A percentile compares a stretch with the other conserved stretches of the same genome.
These are phyloP conservation scores for Porcisia hertigi DNA, from an alignment of 208 protist species.

Conservation along the genomic window DNA sequence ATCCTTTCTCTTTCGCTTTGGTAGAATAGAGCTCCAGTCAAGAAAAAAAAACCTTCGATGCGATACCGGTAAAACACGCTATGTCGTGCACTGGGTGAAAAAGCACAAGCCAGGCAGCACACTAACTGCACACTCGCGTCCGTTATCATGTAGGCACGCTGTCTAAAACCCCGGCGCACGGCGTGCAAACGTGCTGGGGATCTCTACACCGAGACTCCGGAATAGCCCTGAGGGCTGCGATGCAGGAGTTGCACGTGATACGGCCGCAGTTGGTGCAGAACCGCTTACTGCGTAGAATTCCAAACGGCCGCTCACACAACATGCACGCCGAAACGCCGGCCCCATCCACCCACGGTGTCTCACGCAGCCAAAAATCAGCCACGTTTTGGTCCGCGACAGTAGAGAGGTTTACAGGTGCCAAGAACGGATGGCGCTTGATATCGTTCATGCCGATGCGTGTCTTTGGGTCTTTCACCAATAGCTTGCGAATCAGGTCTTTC, in stretches of 20 bases:
- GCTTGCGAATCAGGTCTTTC: slow-evolving; percentile 73
- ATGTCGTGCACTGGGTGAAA: background rate
- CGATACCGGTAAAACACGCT: background rate
- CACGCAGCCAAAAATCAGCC: slow-evolving; percentile 59
- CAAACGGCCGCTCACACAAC: slow-evolving; percentile 66
- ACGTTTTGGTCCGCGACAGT: slow-evolving; percentile 44
- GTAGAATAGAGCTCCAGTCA: background rate
- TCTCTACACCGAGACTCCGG: slow-evolving; percentile 35
- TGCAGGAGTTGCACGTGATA: slow-evolving; percentile 82
- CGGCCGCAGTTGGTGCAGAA: slow-evolving; percentile 89
- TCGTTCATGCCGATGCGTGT: slow-evolving; percentile 65
- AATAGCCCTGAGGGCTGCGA: slow-evolving; percentile 39
- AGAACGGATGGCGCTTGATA: slow-evolving; percentile 80
- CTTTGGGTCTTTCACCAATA: slow-evolving; percentile 75
- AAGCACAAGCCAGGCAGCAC: slow-evolving; percentile 1
- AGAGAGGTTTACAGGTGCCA: slow-evolving; percentile 65
- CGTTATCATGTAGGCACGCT: background rate
- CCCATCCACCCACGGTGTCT: slow-evolving; percentile 86
- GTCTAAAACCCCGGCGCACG: slow-evolving; percentile 29
- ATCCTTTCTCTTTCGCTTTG: background rate
- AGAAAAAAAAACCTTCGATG: background rate
- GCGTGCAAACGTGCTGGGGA: slow-evolving; percentile 55
- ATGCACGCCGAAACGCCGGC: slow-evolving; percentile 57
- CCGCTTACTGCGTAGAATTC: slow-evolving; percentile 52
- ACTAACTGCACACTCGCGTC: background rate